A percentile compares a stretch with the other conserved stretches of the same genome.
Conservation (phyloP, 352 stramenopile species). For the Pythium chondricola region DNA sequence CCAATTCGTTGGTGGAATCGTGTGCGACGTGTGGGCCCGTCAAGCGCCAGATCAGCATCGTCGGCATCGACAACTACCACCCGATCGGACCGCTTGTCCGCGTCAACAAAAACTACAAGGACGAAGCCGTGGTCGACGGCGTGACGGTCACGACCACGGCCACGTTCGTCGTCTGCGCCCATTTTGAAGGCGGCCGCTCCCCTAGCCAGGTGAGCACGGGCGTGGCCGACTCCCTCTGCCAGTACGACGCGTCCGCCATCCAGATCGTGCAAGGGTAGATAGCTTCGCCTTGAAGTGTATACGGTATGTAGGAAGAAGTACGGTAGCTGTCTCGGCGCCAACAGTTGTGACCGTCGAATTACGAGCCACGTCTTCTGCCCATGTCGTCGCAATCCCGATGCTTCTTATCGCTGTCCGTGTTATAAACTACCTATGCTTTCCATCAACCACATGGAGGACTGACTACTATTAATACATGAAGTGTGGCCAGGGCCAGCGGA, state of each 20-base stretch:
- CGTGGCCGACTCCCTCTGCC: slow-evolving; percentile 1
- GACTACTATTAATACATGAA: no score
- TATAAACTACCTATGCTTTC: no score
- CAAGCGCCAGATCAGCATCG: slow-evolving; percentile 40
- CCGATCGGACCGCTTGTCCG: slow-evolving; percentile 48
- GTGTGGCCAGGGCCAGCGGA: no score
- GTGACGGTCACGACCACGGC: slow-evolving; percentile 23
- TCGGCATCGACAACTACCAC: slow-evolving; percentile 45
- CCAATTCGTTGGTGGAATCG: slow-evolving; percentile 43
- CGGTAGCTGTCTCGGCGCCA: no score
- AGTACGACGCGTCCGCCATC: slow-evolving; percentile 4
- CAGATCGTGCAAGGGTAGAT: slow-evolving; percentile 13
- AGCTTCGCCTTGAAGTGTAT: no score
- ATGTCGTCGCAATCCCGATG: no score
- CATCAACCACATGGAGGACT: no score
- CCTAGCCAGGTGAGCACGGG: slow-evolving; percentile 11
- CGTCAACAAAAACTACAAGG: slow-evolving; percentile 71
- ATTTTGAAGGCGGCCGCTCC: slow-evolving; percentile 23
- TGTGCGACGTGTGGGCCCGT: slow-evolving; percentile 58
- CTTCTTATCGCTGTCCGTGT: no score
- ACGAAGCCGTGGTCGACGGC: slow-evolving; percentile 42
- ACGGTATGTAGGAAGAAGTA: no score
- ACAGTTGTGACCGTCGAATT: no score
- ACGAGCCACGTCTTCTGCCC: no score
- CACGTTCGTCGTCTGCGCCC: slow-evolving; percentile 20